These are phyloP conservation scores for Aphanomyces cochlioides DNA, from an alignment of 352 stramenopile genomes.

Conservation along the genomic window DNA sequence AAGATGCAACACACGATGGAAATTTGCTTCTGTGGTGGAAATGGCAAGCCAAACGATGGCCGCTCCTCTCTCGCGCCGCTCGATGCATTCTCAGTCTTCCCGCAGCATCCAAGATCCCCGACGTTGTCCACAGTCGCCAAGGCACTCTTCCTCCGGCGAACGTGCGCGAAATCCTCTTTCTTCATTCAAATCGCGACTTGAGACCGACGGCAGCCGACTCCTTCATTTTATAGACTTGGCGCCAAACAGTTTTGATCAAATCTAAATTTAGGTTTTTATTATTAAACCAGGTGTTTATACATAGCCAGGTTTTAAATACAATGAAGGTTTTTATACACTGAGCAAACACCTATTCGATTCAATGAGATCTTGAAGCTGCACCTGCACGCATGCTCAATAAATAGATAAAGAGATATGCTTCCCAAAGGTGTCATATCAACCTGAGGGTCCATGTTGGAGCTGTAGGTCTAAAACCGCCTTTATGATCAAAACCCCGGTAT, in stretches of 20 bases:
- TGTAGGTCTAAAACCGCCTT: too few relatives aligned
- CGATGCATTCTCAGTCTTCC: slow-evolving; percentile 17
- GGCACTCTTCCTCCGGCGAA: not conserved
- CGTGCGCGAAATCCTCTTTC: not conserved
- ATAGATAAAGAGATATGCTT: too few relatives aligned
- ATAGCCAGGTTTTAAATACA: too few relatives aligned
- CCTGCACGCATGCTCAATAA: too few relatives aligned
- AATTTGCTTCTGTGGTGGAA: slow-evolving; percentile 28
- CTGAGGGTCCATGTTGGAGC: too few relatives aligned
- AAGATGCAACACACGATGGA: not conserved
- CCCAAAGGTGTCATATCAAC: too few relatives aligned
- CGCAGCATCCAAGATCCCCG: not conserved
- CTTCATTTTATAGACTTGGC: slow-evolving; percentile 1
- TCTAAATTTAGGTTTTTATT: not conserved
- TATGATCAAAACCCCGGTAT: too few relatives aligned
- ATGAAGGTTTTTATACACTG: too few relatives aligned
- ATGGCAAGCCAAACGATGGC: slow-evolving; percentile 8
- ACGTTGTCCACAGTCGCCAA: not conserved
- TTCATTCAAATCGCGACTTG: slow-evolving; percentile 24
- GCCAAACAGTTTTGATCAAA: not conserved
- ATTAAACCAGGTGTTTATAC: too few relatives aligned
- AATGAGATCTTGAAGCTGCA: too few relatives aligned
- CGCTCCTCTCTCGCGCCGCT: slow-evolving; percentile 7
- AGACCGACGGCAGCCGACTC: not conserved
- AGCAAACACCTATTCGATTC: too few relatives aligned